A percentile compares a stretch with the other conserved stretches of the same genome.
Conservation (phyloP, 1,284 basidiomycete genomes). For the Coriolopsis trogii region DNA sequence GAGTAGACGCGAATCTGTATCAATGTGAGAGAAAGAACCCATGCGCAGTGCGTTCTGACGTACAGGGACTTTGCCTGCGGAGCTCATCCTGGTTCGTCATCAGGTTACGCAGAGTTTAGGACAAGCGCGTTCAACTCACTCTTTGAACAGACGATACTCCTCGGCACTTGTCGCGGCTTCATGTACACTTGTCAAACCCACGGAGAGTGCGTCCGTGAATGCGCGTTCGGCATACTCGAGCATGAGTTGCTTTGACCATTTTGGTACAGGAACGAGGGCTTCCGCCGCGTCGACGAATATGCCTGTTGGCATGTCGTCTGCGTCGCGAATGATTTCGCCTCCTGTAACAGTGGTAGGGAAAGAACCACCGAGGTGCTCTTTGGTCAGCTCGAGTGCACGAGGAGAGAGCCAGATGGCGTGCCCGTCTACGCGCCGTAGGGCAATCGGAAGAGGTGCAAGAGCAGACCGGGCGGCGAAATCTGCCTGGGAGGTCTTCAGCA, state of each 20-base stretch:
- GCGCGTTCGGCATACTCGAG: conserved; percentile 64
- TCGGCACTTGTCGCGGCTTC: conserved; percentile 67
- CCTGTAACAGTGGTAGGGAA: conserved; percentile 10
- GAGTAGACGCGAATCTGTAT: conserved; percentile 73
- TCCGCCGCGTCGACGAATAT: conserved; percentile 78
- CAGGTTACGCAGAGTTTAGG: background rate
- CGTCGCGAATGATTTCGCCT: conserved; percentile 15
- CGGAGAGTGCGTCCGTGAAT: conserved; percentile 66
- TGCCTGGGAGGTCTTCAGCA: conserved; percentile 46
- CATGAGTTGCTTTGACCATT: conserved; percentile 62
- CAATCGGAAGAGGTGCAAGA: conserved; percentile 68
- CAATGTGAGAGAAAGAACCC: background rate
- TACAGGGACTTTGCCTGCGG: conserved; percentile 66
- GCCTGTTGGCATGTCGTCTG: conserved; percentile 10
- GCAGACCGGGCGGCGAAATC: conserved; percentile 65
- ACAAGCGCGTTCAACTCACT: conserved; percentile 40
- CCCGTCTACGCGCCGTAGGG: conserved; percentile 75
- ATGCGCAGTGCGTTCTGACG: conserved; percentile 26
- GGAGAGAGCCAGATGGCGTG: conserved; percentile 88
- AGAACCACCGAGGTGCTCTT: conserved; percentile 71
- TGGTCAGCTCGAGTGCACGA: conserved; percentile 66
- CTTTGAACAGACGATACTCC: conserved; percentile 67
- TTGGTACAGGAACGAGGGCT: conserved; percentile 65
- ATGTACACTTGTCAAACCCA: conserved; percentile 83
- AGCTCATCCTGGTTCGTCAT: conserved; percentile 39